Percentiles rank a stretch among this genome's conserved stretches.
These are phyloP conservation scores for Paramecium sexaurelia DNA, from an alignment of 73 alveolate species.

Conservation along the genomic window DNA sequence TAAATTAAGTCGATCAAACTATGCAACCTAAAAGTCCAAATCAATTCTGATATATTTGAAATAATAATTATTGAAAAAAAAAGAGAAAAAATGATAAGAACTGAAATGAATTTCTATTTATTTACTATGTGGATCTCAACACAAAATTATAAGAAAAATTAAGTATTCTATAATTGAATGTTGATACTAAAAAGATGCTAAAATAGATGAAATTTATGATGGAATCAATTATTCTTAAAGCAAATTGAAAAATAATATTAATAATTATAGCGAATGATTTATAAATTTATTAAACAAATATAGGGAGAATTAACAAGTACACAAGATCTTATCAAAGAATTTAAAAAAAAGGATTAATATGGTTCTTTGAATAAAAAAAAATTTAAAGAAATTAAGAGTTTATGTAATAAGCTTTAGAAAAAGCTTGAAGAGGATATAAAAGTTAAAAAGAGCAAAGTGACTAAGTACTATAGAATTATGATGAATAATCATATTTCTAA, in stretches of 20 bases:
- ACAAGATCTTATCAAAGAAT: neutral
- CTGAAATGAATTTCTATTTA: neutral
- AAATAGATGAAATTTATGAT: constrained; percentile 7
- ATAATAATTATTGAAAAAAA: too few species aligned
- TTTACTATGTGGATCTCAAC: constrained; percentile 9
- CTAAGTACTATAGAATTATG: neutral
- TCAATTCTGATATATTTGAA: too few species aligned
- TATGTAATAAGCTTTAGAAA: neutral
- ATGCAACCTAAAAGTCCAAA: too few species aligned
- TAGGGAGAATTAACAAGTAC: neutral
- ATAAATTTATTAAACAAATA: neutral
- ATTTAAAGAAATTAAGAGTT: neutral
- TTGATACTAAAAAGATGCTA: constrained; percentile 32
- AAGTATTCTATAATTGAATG: neutral
- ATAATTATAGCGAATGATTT: neutral
- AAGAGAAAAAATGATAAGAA: neutral
- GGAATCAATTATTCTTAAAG: neutral
- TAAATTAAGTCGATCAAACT: too few species aligned
- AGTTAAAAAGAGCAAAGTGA: neutral
- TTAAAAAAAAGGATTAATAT: neutral
- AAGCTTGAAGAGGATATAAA: neutral
- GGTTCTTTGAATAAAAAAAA: neutral
- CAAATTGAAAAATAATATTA: neutral
- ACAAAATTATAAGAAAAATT: neutral
- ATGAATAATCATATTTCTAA: neutral